Evolutionary conservation across 1,139 yeast genomes (phyloP), one percentile per base, ranked within the genome.

Genomic region (Scheffersomyces illinoinensis): DNA sequence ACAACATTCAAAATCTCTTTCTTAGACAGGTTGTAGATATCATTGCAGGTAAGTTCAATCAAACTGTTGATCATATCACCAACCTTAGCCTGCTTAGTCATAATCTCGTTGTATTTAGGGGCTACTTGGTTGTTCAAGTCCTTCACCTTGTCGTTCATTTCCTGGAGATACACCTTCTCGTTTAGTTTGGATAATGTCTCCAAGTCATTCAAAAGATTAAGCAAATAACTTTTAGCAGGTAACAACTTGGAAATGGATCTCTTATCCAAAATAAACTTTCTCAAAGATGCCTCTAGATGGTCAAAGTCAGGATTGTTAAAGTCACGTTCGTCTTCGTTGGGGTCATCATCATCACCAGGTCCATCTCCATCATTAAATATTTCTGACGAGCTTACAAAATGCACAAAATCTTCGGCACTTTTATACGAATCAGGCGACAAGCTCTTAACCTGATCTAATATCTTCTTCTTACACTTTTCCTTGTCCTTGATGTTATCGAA

Each of bases 401-500:
- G 99, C n/a, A 96, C 96, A 76, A 95, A 93, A 53, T 93, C 97
- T 19, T 83, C 77, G 0, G 97, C 86, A 66, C 90, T 92, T 70
- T 93, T 93, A 68, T 90, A 88, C 0, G 98, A 91, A 66, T 92
- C 97, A 0, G 99, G 99, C 0, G 97, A 90, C 57, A 96, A 78
- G 23, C 80, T 85, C 64, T 90, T 88, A n/a, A 96, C 93, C 71
- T 96, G 99, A 58, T 89, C 92, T 73, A 93, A 75, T 55, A 96
- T 92, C 59, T 89, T 81, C 52, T 83, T 78, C 71, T 84, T 86
- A 74, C 99, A 96, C 62, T 90, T 85, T 56, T 87, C 85, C 70
- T 92, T 90, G 71, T 93, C 91, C 62, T 80, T 83, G 63, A 95
- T 93, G 63, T 85, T 87, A 74, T 95, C 98, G 71, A 92, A 96